Percentiles rank a stretch among this genome's conserved stretches.
Conservation (phyloP, 768 basidiomycete species). For the Lactarius indigo region DNA sequence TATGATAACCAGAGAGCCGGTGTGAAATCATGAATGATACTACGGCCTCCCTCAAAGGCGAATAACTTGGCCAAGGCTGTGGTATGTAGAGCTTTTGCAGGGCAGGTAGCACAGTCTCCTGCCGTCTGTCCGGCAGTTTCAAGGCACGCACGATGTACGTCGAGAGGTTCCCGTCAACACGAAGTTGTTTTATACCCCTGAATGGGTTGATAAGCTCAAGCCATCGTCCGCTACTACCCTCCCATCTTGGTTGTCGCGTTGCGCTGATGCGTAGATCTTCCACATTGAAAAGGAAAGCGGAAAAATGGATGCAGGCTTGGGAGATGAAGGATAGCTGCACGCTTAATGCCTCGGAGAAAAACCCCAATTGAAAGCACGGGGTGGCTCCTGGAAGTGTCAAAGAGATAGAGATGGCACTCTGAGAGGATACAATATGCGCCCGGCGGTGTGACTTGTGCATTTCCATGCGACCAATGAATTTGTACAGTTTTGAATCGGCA, state of each 20-base stretch:
- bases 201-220: too few relatives aligned
- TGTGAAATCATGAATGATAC: too few relatives aligned
- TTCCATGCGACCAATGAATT: background rate
- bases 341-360: background rate
- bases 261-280: background rate
- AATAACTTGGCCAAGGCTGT: too few relatives aligned
- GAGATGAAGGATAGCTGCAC: background rate
- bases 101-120: background rate
- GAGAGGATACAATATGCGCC: background rate
- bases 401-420: background rate
- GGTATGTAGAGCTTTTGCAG: too few relatives aligned
- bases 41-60: too few relatives aligned
- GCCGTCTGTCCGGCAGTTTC: too few relatives aligned
- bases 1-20: too few relatives aligned
- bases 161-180: background rate
- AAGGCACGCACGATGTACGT: background rate
- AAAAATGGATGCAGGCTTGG: background rate
- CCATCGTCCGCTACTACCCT: too few relatives aligned
- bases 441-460: background rate
- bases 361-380: background rate
- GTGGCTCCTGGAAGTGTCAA: background rate
- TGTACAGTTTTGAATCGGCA: background rate
- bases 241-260: background rate
- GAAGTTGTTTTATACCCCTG: background rate
- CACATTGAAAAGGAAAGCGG: background rate